Evolutionary conservation across 495 filamentous ascomycete species (phyloP).

Genomic region (Podospora bellae-mahoneyi): DNA sequence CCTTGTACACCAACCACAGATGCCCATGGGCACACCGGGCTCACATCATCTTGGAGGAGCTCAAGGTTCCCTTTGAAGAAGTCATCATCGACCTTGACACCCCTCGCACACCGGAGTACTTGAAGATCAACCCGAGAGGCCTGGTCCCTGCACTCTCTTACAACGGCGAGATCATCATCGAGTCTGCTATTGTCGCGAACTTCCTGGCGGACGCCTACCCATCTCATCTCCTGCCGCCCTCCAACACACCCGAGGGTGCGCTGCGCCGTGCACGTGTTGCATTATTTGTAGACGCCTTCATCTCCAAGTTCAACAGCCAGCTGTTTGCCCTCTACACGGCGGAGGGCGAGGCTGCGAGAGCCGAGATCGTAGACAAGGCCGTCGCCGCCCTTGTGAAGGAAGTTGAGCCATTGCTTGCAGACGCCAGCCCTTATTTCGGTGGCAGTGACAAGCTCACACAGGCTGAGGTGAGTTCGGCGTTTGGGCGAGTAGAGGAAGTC

Average conservation of each 20-base stretch:
- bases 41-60: conserved; percentile 71
- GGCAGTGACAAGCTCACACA: conserved; percentile 70
- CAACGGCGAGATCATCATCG: conserved; percentile 68
- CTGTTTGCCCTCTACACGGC: conserved; percentile 44
- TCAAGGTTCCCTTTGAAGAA: conserved; percentile 70
- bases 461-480: conserved; percentile 60
- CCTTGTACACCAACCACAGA: conserved; percentile 68
- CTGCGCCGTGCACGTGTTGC: conserved; percentile 61
- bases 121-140: conserved; percentile 80
- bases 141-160: conserved; percentile 72
- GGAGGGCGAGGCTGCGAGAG: conserved; percentile 40
- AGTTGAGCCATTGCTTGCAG: conserved; percentile 65
- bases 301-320: conserved; percentile 54
- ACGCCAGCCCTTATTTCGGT: conserved; percentile 75
- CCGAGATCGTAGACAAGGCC: conserved; percentile 38
- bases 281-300: conserved; percentile 77
- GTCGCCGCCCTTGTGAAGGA: conserved; percentile 63
- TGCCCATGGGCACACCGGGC: conserved; percentile 85
- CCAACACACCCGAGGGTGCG: conserved; percentile 41
- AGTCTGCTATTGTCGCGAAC: conserved; percentile 67
- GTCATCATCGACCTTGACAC: conserved; percentile 71
- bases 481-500: not conserved
- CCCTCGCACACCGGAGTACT: conserved; percentile 79
- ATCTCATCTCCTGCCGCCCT: conserved; percentile 49
- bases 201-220: conserved; percentile 62